A percentile compares a stretch with the other conserved stretches of the same genome.
phyloP scores from a whole-genome alignment of 805 yeast genomes.

The Candida jianshihensis region DNA sequence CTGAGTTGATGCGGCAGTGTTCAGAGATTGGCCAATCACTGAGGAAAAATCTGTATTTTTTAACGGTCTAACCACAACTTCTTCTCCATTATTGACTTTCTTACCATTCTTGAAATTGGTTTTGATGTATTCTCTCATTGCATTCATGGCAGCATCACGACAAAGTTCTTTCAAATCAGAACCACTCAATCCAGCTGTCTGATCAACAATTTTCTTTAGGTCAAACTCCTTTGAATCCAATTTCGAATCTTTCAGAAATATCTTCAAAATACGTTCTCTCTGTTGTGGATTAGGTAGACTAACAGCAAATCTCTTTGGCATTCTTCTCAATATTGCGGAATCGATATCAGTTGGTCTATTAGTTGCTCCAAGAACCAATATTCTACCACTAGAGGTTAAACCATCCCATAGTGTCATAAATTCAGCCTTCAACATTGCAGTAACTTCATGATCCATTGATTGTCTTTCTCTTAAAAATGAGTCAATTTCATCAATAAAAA shows the following conservation, averaged over 20 bases:
- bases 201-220: conserved; percentile 47
- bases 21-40: conserved; percentile 8
- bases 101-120: conserved; percentile 33
- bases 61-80: conserved; percentile 51
- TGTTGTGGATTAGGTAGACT: conserved; percentile 63
- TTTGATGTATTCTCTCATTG: conserved; percentile 80
- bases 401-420: conserved; percentile 99
- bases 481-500: conserved; percentile 94
- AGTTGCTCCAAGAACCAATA: conserved; percentile 90
- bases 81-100: conserved; percentile 29
- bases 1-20: conserved; percentile 10
- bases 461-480: conserved; percentile 85
- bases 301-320: conserved; percentile 86
- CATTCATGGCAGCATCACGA: conserved; percentile 85
- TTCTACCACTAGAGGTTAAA: conserved; percentile 63
- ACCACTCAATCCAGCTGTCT: conserved; percentile 78
- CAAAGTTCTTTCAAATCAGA: conserved; percentile 88
- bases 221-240: conserved; percentile 52
- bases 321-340: conserved; percentile 82
- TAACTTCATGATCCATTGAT: conserved; percentile 87
- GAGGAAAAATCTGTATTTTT: conserved; percentile 47
- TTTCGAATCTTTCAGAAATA: conserved; percentile 59
- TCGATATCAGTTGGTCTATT: conserved; percentile 90
- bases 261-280: conserved; percentile 60
- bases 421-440: conserved; percentile 90